Evolutionary conservation across 495 filamentous ascomycete species (phyloP), one percentile per base, ranked within the genome.

Genomic region (Corynascus novoguineensis): DNA sequence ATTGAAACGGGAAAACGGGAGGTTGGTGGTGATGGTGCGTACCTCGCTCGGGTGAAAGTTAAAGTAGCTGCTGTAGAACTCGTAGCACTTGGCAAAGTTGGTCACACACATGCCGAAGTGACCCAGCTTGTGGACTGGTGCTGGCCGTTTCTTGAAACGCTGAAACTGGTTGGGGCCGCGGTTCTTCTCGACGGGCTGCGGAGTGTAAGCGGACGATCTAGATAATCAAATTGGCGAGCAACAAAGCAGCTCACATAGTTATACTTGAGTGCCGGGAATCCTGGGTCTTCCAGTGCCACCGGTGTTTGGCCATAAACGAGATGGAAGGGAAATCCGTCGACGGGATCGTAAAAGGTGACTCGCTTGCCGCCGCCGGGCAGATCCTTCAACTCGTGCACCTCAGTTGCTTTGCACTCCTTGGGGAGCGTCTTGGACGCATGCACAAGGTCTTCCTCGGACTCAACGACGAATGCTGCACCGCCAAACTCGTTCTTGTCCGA

Each of bases 121-220:
- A 3, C 87, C 87, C 1, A 90, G 75, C 73, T 89, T 90, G 71
- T 89, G 83, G 0, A 89, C 75, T 0, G 83, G 79, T 1, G 85
- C 84, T 1, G 87, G 86, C 9, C 87, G 73, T 68, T 79, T 84
- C 76, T 74, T 57, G 68, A 81, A 81, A 22, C 78, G 72, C 61
- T 78, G 76, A 60, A 74, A 76, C 54, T 73, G 66, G 64, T 74
- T 75, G n/a, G 54, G 64, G 8, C 69, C 67, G 46, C 78, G 65
- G 59, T 79, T 72, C 68, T 80, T 81, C 60, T 75, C 68, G 14
- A 57, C 67, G 15, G 78, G 78, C 69, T 71, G 53, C 29, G 29
- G 14, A 24, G 25, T 55, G 41, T 40, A 42, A 59, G 25, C 12
- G 1, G 14, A 31, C n/a, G 28, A 46, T 17, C 41, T 9, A 19